Conservation (phyloP, 108 stramenopile species). For the Nitzschia palea region DNA sequence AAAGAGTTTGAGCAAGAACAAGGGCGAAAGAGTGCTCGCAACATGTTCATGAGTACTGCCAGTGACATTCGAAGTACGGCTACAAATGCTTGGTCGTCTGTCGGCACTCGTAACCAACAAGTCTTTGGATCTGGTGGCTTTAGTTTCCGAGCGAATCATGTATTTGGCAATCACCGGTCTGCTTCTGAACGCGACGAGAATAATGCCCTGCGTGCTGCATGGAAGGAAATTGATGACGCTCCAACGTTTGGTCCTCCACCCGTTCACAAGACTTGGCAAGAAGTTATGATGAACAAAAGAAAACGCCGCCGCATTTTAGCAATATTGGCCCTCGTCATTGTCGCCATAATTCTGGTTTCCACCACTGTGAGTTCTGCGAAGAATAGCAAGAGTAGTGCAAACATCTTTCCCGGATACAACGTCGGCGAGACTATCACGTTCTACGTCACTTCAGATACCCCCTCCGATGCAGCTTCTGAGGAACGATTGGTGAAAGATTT, state of each 20-base stretch:
- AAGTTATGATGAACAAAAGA: conserved; percentile 32
- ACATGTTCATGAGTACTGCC: conserved; percentile 35
- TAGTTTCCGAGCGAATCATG: conserved; percentile 33
- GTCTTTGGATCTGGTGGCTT: conserved; percentile 40
- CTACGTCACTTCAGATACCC: conserved; percentile 75
- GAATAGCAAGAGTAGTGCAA: not conserved
- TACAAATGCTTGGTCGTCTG: not conserved
- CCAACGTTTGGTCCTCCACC: not conserved
- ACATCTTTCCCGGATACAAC: not conserved
- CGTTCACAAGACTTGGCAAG: conserved; percentile 45
- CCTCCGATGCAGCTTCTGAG: conserved; percentile 49
- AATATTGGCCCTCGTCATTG: conserved; percentile 1
- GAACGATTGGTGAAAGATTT: conserved; percentile 47
- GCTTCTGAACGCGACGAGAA: not conserved
- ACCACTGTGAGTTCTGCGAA: not conserved
- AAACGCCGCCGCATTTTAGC: conserved; percentile 24
- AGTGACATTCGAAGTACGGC: conserved; percentile 6
- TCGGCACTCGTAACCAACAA: not conserved
- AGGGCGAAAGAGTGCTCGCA: conserved; percentile 14
- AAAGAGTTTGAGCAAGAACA: conserved; percentile 11
- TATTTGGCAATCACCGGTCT: conserved; percentile 13
- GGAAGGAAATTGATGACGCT: conserved; percentile 18
- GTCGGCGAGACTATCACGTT: conserved; percentile 45
- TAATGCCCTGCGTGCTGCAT: conserved; percentile 26
- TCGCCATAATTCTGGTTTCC: not conserved